Conservation (phyloP, 2,329 filamentous ascomycete genomes). For the Knoxdaviesia proteae region DNA sequence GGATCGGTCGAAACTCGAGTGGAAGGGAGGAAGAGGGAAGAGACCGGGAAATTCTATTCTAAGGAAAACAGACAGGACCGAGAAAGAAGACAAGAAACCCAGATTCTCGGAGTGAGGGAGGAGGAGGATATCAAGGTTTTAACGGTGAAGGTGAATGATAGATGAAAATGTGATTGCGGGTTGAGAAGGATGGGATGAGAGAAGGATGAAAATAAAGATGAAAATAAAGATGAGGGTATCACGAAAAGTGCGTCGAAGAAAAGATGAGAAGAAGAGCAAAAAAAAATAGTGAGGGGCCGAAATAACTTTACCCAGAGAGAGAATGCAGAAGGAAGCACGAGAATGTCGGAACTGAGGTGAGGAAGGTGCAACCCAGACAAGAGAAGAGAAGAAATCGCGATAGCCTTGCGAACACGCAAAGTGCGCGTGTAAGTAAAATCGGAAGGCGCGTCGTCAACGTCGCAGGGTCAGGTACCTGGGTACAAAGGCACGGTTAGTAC, state of each 20-base stretch:
- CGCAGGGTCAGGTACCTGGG: too few species aligned
- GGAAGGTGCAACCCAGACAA: too few species aligned
- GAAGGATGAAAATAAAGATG: background rate
- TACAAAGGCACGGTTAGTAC: too few species aligned
- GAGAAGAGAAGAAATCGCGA: too few species aligned
- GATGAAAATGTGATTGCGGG: background rate
- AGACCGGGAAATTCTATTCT: background rate
- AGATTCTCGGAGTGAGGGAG: background rate
- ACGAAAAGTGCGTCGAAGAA: background rate
- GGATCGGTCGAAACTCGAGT: background rate
- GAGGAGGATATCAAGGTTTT: background rate
- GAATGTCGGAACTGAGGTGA: too few species aligned
- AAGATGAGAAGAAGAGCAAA: slow-evolving; percentile 2
- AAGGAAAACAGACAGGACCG: background rate
- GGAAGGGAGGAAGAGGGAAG: background rate
- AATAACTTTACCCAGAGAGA: too few species aligned
- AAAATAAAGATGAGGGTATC: background rate
- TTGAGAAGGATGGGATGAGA: slow-evolving; percentile 1
- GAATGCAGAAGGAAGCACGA: too few species aligned
- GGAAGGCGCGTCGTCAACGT: too few species aligned
- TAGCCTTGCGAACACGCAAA: too few species aligned
- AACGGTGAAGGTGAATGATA: background rate
- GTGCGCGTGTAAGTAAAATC: too few species aligned
- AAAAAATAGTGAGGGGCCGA: background rate
- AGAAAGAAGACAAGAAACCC: background rate